phyloP scores from a whole-genome alignment of 1,284 basidiomycete species.

The Boletellus deceptivus region DNA sequence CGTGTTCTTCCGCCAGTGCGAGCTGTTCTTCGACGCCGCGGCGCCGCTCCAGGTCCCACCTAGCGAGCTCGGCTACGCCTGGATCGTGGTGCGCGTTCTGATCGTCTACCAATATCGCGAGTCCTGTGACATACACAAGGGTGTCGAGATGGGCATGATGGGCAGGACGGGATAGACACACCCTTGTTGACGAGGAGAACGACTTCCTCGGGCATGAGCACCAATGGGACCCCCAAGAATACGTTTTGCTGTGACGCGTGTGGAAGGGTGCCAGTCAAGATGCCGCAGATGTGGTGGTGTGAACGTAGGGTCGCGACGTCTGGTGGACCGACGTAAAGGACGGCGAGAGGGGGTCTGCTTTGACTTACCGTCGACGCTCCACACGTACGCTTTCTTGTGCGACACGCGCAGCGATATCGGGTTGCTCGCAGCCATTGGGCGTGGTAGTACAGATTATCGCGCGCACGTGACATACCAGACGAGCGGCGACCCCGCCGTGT shows the following conservation, averaged over 20 bases:
- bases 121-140: slow-evolving; percentile 43
- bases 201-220: slow-evolving; percentile 90
- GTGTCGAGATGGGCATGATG: not conserved
- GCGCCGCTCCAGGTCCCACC: slow-evolving; percentile 55
- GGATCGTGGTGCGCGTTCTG: slow-evolving; percentile 61
- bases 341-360: not conserved
- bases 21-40: slow-evolving; percentile 48
- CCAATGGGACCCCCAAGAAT: slow-evolving; percentile 88
- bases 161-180: slow-evolving; percentile 31
- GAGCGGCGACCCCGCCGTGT: not conserved
- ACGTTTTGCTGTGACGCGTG: slow-evolving; percentile 96
- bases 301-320: slow-evolving; percentile 79
- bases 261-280: slow-evolving; percentile 88
- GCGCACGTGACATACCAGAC: too few relatives aligned
- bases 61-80: slow-evolving; percentile 45
- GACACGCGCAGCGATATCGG: slow-evolving; percentile 56
- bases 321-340: slow-evolving; percentile 33
- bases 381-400: slow-evolving; percentile 71
- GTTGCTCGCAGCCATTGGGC: slow-evolving; percentile 15
- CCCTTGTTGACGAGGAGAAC: slow-evolving; percentile 82
- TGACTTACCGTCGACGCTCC: slow-evolving; percentile 69
- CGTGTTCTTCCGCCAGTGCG: slow-evolving; percentile 43
- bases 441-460: not conserved
- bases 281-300: slow-evolving; percentile 79
- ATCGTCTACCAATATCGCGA: slow-evolving; percentile 80